phyloP scores from a whole-genome alignment of 164 flowering plant species.

The Umbellularia californica region DNA sequence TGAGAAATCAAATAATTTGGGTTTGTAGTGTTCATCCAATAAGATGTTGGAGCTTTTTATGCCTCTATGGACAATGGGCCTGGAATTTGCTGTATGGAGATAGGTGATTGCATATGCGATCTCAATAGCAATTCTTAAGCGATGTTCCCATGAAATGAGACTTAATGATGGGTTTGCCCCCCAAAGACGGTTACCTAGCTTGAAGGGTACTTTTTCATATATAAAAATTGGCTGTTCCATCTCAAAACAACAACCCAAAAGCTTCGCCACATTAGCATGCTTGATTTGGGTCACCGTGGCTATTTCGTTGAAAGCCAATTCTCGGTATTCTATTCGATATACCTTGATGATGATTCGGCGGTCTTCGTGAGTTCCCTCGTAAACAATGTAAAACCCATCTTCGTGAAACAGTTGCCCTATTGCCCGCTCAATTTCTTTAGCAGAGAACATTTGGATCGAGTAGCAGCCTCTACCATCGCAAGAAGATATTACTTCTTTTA shows the following conservation, averaged over 20 bases:
- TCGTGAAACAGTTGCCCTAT: rapidly evolving
- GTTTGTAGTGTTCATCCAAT: not conserved
- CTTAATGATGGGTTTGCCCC: constrained; percentile 7
- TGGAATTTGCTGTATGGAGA: not conserved
- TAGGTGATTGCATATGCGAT: not conserved
- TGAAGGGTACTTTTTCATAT: not conserved
- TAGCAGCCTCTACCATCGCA: too few relatives aligned
- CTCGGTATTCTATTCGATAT: too few relatives aligned
- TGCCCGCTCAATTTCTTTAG: too few relatives aligned
- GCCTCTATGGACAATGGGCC: not conserved
- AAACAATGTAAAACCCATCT: rapidly evolving
- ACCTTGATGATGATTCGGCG: not conserved
- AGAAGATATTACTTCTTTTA: too few relatives aligned
- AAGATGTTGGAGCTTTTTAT: not conserved
- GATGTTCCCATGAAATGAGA: too few relatives aligned
- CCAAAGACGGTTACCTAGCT: rapidly evolving
- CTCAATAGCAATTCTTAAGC: not conserved
- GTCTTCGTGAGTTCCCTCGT: not conserved
- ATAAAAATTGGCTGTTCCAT: not conserved
- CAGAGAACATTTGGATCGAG: too few relatives aligned
- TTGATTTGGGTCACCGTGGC: not conserved
- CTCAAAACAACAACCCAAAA: constrained; percentile 3
- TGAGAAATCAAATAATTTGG: not conserved
- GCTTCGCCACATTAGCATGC: not conserved
- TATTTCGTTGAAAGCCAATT: not conserved